A percentile compares a stretch with the other conserved stretches of the same genome.
Conservation (phyloP, 768 basidiomycete genomes). For the Boletus reticuloceps region DNA sequence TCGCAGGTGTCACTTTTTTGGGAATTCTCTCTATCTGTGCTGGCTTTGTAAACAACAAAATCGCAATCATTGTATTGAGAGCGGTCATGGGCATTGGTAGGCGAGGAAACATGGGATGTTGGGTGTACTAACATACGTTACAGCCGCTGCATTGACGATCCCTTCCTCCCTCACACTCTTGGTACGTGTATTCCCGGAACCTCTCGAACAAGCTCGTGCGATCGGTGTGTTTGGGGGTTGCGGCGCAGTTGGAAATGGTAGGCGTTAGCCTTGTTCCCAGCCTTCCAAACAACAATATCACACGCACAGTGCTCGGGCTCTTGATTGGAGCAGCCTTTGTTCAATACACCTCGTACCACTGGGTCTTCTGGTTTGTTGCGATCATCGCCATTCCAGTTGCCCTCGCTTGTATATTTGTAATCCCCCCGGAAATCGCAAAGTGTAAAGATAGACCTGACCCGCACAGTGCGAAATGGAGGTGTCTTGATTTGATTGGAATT, state of each 20-base stretch:
- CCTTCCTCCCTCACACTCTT: constrained; percentile 51
- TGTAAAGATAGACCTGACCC: not conserved
- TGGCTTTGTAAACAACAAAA: constrained; percentile 47
- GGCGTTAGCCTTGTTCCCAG: not conserved
- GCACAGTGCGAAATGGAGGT: constrained; percentile 21
- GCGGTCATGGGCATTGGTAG: constrained; percentile 49
- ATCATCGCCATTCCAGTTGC: constrained; percentile 37
- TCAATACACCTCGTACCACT: constrained; percentile 40
- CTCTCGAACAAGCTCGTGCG: constrained; percentile 44
- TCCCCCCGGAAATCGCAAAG: constrained; percentile 27
- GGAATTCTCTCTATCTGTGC: constrained; percentile 43
- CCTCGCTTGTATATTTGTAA: constrained; percentile 30
- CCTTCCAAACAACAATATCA: not conserved
- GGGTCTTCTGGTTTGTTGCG: constrained; percentile 51
- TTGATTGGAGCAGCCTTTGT: constrained; percentile 44
- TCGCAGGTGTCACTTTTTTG: constrained; percentile 38
- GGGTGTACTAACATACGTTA: not conserved
- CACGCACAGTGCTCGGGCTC: constrained; percentile 36
- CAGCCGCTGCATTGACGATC: constrained; percentile 49
- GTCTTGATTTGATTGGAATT: constrained; percentile 41
- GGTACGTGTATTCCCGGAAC: constrained; percentile 49
- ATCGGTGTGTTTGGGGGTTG: constrained; percentile 45
- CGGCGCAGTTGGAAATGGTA: constrained; percentile 46
- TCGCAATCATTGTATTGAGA: constrained; percentile 48
- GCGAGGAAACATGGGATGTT: not conserved